phyloP scores from a whole-genome alignment of 805 yeast species.

The Ogataea angusta region DNA sequence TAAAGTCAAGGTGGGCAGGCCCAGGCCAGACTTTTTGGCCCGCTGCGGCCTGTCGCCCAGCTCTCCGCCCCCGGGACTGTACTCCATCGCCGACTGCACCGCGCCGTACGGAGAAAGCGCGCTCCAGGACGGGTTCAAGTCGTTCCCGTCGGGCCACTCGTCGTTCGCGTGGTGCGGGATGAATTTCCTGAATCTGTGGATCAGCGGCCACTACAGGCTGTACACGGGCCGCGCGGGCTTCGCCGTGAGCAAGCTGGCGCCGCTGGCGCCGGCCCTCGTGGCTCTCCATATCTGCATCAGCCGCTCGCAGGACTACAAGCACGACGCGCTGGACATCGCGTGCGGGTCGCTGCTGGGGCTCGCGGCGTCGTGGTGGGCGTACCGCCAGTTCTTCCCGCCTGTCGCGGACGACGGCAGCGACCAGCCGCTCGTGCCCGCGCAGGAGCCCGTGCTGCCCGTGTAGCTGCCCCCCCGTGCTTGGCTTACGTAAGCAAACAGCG shows the following conservation, averaged over 20 bases:
- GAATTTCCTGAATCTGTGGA: constrained; percentile 58
- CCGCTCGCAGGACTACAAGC: constrained; percentile 87
- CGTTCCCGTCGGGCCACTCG: constrained; percentile 81
- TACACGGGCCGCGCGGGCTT: constrained; percentile 13
- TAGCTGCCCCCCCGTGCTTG: not conserved
- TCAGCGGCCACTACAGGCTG: constrained; percentile 55
- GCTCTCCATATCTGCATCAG: constrained; percentile 74
- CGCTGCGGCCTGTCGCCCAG: constrained; percentile 55
- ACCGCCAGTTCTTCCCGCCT: constrained; percentile 27
- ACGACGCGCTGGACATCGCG: constrained; percentile 79
- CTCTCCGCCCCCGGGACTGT: constrained; percentile 34
- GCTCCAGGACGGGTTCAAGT: constrained; percentile 63
- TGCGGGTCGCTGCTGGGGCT: constrained; percentile 68
- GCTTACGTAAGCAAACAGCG: constrained; percentile 7
- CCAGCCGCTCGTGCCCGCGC: constrained; percentile 9
- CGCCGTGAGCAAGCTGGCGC: constrained; percentile 9
- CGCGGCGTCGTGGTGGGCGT: constrained; percentile 38
- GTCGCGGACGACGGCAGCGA: constrained; percentile 10
- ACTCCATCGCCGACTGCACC: constrained; percentile 30
- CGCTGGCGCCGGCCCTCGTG: constrained; percentile 48
- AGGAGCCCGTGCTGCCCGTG: constrained; percentile 5
- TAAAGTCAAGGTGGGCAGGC: constrained; percentile 79
- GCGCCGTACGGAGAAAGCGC: constrained; percentile 32
- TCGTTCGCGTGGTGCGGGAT: constrained; percentile 66
- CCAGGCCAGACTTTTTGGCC: constrained; percentile 84